Base-by-base conservation (phyloP, 805 yeast species). In the Candida multigemmis region DNA sequence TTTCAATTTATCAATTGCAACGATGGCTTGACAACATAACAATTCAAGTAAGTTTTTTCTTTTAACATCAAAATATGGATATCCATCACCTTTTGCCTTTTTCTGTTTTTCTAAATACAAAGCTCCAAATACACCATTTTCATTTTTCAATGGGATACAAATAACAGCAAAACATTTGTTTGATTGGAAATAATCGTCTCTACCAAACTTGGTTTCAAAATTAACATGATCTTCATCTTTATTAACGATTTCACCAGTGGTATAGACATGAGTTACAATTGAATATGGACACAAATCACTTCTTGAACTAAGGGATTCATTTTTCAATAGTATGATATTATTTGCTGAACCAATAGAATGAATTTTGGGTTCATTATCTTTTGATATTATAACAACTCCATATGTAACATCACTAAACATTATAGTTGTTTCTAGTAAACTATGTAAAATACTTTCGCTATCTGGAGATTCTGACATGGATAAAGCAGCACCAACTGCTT, bases 1-100 rank as follows among this genome's bases (percentile, higher is more conserved):
- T 19, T 53, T 50, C 1, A 71, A 60, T 35, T 70, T 69, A 17
- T 60, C 63, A 14, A 70, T 45, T 2, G 75, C 63, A 12, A 70
- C 70, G 0, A 71, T 69, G 5, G 73, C 71, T 36, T 69, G 75
- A 0, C 71, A 57, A 32, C 72, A 63, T 21, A 70, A 45, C 28
- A 70, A 48, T 5, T 50, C 48, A 4, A 61, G 45, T 24, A 68
- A 40, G 28, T 62, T 66, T n/a, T 55, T 37, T 31, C 58, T 57
- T 11, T 49, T 51, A 7, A 45, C 40, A 7, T 53, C 44, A 34
- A 59, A 56, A 17, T 48, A 31, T n/a, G 27, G 42, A 14, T 17
- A 21, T n/a, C 5, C 7, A 5, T 7, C 7, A 11, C 9, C 26
- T 16, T 27, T 38, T 21, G 25, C 18, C 10, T 23, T 17, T 2